Conservation (phyloP, 1,139 yeast genomes). For the Magnusiomyces fungicola region DNA sequence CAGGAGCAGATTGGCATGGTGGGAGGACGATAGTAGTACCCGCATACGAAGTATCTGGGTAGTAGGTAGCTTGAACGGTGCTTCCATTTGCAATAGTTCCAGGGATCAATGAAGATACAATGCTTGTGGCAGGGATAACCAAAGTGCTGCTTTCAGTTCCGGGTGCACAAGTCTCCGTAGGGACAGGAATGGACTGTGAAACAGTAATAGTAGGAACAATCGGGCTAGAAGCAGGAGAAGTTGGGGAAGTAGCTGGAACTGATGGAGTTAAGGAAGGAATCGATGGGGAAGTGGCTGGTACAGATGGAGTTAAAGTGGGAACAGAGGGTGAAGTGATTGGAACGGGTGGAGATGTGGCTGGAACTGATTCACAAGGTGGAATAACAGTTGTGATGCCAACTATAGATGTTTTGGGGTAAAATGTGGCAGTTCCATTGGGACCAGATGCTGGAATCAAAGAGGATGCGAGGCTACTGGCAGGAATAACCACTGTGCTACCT, state of each 20-base stretch:
- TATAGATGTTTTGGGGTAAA: too few relatives aligned
- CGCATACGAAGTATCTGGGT: not conserved
- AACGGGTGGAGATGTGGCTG: not conserved
- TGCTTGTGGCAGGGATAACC: not conserved
- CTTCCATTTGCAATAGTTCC: not conserved
- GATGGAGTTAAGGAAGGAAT: not conserved
- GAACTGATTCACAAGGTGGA: too few relatives aligned
- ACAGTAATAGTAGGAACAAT: not conserved
- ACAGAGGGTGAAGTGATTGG: not conserved
- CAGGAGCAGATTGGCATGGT: not conserved
- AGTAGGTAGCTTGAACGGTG: not conserved
- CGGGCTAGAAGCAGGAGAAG: not conserved
- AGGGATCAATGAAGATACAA: not conserved
- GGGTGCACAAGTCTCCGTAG: not conserved
- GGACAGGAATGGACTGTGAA: not conserved
- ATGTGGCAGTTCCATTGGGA: too few relatives aligned
- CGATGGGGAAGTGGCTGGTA: not conserved
- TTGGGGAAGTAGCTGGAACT: not conserved
- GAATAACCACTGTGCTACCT: too few relatives aligned
- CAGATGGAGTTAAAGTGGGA: not conserved
- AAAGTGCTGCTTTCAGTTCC: not conserved
- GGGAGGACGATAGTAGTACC: conserved; percentile 1
- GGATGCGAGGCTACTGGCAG: too few relatives aligned
- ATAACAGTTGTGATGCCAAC: too few relatives aligned
- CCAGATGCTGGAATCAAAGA: too few relatives aligned